phyloP scores from a whole-genome alignment of 257 asterid species.

The Verbascum thapsus region DNA sequence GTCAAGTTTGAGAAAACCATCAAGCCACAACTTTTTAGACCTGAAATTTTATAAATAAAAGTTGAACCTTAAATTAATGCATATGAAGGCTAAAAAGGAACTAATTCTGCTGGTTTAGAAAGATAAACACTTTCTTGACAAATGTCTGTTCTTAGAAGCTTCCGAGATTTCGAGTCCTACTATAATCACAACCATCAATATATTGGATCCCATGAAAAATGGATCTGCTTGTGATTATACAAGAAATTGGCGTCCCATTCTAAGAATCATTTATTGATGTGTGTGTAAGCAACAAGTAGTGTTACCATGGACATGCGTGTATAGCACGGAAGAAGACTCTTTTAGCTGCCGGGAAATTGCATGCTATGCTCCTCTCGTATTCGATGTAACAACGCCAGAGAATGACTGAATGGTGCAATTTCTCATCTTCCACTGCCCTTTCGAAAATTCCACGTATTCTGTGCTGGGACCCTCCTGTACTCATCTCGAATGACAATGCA shows the following conservation, averaged over 20 bases:
- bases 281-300: neutral
- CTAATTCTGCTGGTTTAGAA: no score
- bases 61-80: neutral
- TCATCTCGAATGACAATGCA: conserved; percentile 76
- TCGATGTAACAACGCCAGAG: conserved; percentile 86
- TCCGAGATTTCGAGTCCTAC: no score
- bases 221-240: no score
- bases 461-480: conserved; percentile 60
- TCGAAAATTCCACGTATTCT: conserved; percentile 88
- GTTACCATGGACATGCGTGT: conserved; percentile 96
- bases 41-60: conserved; percentile 37
- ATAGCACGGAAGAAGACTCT: conserved; percentile 89
- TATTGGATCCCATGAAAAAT: no score
- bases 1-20: conserved; percentile 73
- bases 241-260: no score
- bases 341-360: conserved; percentile 71
- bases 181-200: no score
- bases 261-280: neutral
- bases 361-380: conserved; percentile 58
- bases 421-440: conserved; percentile 72
- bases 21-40: conserved; percentile 94
- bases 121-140: no score
- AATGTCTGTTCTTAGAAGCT: no score
- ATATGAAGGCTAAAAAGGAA: neutral
- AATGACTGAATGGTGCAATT: conserved; percentile 66